Evolutionary conservation across 2,329 filamentous ascomycete genomes (phyloP).

Genomic region (Diaporthe ampelina): DNA sequence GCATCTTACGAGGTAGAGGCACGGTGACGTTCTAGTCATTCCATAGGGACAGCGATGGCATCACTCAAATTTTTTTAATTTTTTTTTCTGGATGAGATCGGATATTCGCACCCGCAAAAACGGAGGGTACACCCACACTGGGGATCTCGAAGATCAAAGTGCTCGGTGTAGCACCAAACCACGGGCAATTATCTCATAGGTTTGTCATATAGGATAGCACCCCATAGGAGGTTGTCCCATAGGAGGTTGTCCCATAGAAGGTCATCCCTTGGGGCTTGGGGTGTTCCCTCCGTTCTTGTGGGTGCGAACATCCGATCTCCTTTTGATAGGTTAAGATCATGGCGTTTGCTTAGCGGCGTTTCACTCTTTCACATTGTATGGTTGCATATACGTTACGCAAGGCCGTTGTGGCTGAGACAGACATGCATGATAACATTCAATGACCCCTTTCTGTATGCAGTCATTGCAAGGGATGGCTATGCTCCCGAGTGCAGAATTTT

Average conservation of each 20-base stretch:
- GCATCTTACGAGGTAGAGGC: background rate
- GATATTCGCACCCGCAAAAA: too few relatives aligned
- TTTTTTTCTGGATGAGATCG: too few relatives aligned
- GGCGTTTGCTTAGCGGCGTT: conserved; percentile 7
- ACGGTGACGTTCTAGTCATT: conserved; percentile 2
- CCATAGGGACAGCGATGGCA: background rate
- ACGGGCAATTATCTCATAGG: too few relatives aligned
- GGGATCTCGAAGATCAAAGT: too few relatives aligned
- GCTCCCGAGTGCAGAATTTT: background rate
- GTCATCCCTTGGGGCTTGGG: too few relatives aligned
- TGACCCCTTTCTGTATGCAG: background rate
- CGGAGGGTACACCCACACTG: too few relatives aligned
- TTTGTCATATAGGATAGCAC: too few relatives aligned
- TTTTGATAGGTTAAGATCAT: background rate
- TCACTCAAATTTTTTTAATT: background rate
- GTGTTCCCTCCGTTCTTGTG: too few relatives aligned
- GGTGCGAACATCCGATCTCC: too few relatives aligned
- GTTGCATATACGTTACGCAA: conserved; percentile 15
- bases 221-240: too few relatives aligned
- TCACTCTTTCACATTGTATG: background rate
- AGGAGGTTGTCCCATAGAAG: too few relatives aligned
- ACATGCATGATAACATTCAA: background rate
- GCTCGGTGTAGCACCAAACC: too few relatives aligned
- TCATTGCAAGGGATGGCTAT: background rate
- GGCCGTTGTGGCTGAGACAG: conserved; percentile 9